Conservation (phyloP, 164 flowering plant genomes). For the Protea cynaroides region DNA sequence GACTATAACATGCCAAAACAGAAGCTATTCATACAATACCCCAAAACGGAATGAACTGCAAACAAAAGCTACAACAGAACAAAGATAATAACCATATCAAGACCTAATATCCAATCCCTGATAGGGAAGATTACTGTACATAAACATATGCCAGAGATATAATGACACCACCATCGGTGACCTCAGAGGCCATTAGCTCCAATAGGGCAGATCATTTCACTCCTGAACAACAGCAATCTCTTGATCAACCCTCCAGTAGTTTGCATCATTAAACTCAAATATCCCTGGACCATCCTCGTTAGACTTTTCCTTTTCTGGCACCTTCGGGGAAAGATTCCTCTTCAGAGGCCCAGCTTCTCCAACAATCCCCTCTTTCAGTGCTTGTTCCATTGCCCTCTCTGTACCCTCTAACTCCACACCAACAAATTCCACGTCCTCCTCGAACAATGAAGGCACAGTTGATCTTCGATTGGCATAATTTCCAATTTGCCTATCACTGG, state of each 20-base stretch:
- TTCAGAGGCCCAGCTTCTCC: conserved; percentile 90
- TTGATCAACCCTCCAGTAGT: conserved; percentile 87
- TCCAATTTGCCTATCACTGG: conserved; percentile 24
- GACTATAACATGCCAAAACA: no score
- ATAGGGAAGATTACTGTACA: neutral
- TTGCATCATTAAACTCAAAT: conserved; percentile 78
- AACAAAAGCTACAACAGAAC: neutral
- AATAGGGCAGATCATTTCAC: conserved; percentile 18
- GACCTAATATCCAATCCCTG: neutral
- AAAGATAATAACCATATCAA: neutral
- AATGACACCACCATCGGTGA: neutral
- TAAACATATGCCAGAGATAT: neutral
- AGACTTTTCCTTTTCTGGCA: conserved; percentile 29
- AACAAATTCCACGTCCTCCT: conserved; percentile 89
- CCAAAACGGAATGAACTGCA: neutral
- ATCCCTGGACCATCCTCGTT: conserved; percentile 42
- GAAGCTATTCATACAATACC: neutral
- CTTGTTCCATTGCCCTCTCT: conserved; percentile 88
- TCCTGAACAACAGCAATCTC: conserved; percentile 66
- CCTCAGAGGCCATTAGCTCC: neutral
- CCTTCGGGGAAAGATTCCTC: conserved; percentile 34
- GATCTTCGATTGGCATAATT: conserved; percentile 25
- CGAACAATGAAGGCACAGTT: conserved; percentile 59
- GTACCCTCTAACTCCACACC: conserved; percentile 89
- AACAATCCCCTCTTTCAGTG: conserved; percentile 83